Conservation (phyloP, 495 filamentous ascomycete species). For the Talaromyces adpressus region DNA sequence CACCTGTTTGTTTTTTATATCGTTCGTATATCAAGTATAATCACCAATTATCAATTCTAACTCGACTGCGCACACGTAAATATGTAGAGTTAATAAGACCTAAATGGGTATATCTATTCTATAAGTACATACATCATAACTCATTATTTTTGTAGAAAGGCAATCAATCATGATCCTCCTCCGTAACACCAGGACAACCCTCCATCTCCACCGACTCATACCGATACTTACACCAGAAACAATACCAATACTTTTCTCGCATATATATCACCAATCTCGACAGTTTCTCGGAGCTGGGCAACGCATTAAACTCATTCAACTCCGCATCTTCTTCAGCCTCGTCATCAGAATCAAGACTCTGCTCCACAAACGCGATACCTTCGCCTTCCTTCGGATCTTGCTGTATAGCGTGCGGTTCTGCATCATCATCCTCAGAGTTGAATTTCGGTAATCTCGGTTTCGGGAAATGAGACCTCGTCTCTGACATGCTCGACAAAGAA, state of each 20-base stretch:
- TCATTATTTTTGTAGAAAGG: neutral
- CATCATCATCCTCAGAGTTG: slow-evolving; percentile 46
- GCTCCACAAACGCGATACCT: slow-evolving; percentile 17
- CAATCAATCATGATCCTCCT: slow-evolving; percentile 82
- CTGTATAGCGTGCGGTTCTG: slow-evolving; percentile 25
- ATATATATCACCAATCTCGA: slow-evolving; percentile 58
- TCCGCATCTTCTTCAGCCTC: slow-evolving; percentile 50
- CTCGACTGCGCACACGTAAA: too few species aligned
- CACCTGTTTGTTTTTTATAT: slow-evolving; percentile 5
- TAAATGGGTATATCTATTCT: neutral
- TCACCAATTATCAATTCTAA: neutral
- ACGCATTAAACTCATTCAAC: slow-evolving; percentile 72
- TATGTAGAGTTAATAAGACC: too few species aligned
- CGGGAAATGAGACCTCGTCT: slow-evolving; percentile 24
- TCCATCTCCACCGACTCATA: slow-evolving; percentile 69
- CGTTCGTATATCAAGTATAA: slow-evolving; percentile 6
- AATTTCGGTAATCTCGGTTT: slow-evolving; percentile 44
- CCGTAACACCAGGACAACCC: slow-evolving; percentile 81
- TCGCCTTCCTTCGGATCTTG: slow-evolving; percentile 11
- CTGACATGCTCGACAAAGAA: slow-evolving; percentile 43
- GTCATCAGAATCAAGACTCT: slow-evolving; percentile 29
- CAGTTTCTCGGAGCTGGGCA: slow-evolving; percentile 58
- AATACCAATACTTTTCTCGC: slow-evolving; percentile 68
- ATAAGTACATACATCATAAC: neutral
- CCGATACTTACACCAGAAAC: slow-evolving; percentile 90